Evolutionary conservation across 345 rosid genomes (phyloP), one percentile per base, ranked within the genome.

Genomic region (Gossypioides kirkii): DNA sequence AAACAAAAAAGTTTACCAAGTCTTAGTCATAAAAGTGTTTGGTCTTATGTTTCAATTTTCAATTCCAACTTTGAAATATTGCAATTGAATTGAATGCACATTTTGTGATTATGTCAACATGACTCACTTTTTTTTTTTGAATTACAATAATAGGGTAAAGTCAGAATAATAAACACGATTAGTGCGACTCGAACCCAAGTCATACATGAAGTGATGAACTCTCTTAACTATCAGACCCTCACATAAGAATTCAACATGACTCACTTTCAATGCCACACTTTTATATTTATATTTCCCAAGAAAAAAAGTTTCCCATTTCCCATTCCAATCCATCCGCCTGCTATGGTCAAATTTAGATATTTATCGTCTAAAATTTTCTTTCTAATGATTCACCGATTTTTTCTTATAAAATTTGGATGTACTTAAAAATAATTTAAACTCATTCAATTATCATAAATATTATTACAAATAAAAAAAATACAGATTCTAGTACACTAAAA

Each of bases 331-430:
- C 11, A 22, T 56, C 61, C 61, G 36, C 36, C 65, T 55, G 80
- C 61, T 70, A 74, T 52, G 69, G 25, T 75, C 77, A 80, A 83
- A 52, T 77, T 76, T 81, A 83, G 76, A 81, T 70, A 53, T 54
- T 83, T 64, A 58, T 68, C 77, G 73, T 76, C 79, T 72, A 25
- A 73, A 66, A 54, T 78, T 78, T 56, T 76, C 55, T 75, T n/a
- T n/a, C n/a, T n/a, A n/a, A n/a, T n/a, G n/a, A n/a, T n/a, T n/a
- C n/a, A n/a, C n/a, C n/a, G n/a, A n/a, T n/a, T n/a, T n/a, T n/a
- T n/a, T n/a, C n/a, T n/a, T n/a, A n/a, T n/a, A n/a, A n/a, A n/a
- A n/a, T n/a, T n/a, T n/a, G n/a, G n/a, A n/a, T n/a, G n/a, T n/a
- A n/a, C n/a, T n/a, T n/a, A n/a, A n/a, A n/a, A n/a, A n/a, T n/a